Evolutionary conservation across 805 yeast genomes (phyloP).

Genomic region (Nematodospora valgi): DNA sequence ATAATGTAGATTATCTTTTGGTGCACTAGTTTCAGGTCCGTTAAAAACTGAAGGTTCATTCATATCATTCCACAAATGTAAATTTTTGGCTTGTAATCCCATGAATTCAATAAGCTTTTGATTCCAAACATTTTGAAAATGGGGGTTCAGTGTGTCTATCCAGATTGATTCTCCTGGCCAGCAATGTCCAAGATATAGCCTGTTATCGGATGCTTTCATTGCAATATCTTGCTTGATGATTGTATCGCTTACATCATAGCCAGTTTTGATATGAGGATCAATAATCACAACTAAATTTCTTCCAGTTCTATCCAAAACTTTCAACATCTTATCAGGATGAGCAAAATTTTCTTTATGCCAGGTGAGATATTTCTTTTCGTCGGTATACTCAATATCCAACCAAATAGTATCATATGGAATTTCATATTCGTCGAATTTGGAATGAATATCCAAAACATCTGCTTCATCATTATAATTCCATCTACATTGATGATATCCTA

Average conservation of each 20-base stretch:
- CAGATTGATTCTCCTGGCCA: constrained; percentile 98
- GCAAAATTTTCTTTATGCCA: constrained; percentile 81
- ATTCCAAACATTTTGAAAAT: constrained; percentile 44
- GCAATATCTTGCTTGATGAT: constrained; percentile 43
- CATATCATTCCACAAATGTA: constrained; percentile 97
- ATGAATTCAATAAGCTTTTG: constrained; percentile 20
- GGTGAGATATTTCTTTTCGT: constrained; percentile 81
- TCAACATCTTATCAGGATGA: constrained; percentile 66
- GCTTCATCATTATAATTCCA: constrained; percentile 93
- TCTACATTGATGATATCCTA: constrained; percentile 94
- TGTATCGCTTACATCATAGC: constrained; percentile 60
- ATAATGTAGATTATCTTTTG: constrained; percentile 73
- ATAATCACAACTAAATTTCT: constrained; percentile 80
- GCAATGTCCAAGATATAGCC: constrained; percentile 77
- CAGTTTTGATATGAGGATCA: constrained; percentile 86
- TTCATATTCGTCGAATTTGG: constrained; percentile 64
- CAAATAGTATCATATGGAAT: constrained; percentile 91
- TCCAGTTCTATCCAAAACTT: constrained; percentile 62
- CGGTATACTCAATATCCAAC: constrained; percentile 93
- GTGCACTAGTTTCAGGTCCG: constrained; percentile 92
- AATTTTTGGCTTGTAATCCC: constrained; percentile 55
- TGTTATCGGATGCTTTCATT: constrained; percentile 44
- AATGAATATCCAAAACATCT: constrained; percentile 73
- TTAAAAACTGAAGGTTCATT: constrained; percentile 93
- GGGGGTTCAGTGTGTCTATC: constrained; percentile 81